Evolutionary conservation across 495 filamentous ascomycete species (phyloP), one percentile per base, ranked within the genome.

Genomic region (Neurospora hispaniola): DNA sequence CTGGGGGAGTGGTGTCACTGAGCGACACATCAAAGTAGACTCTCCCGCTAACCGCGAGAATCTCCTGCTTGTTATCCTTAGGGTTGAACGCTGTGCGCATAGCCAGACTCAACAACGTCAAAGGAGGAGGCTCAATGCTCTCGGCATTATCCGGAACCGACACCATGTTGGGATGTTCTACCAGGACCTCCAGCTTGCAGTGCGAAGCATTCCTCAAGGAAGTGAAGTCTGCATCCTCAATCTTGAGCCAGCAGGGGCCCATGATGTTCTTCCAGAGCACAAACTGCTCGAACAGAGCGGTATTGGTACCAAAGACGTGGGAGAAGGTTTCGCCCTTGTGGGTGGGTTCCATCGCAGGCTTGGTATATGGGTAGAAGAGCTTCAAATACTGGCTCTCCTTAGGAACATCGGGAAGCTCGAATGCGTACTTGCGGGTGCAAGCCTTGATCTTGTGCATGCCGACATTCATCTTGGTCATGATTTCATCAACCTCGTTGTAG

Each of bases 231-330:
- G 91, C 92, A 71, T 90, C 91, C 73, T 93, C 87, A 72, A 99
- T 94, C 78, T 89, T 92, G 20, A 99, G 86, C 96, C 96, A 99
- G 83, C 96, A 99, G 12, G 96, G 96, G 0, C 96, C 96, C 94
- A 97, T 98, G 73, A 99, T 92, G 74, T 95, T 94, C 81, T 96
- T 97, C 92, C 94, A 98, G 14, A 99, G 86, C 16, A 98, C 96
- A 77, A 99, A 99, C 77, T 99, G 96, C 77, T 99, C 96, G 75
- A 99, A 99, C 1, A 98, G 85, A 3, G 93, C 89, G 0, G 96
- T 99, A 78, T 96, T 97, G 62, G 93, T 91, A 59, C 96, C 96
- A 74, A 99, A 99, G 54, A 97, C 93, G 70, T 92, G 91, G 5
- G 96, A 98, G 79, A 94, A 99, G 0, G 96, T 98, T 79, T 97